These are phyloP conservation scores for Astrephomene gubernaculifera DNA, from an alignment of 139 green algal genomes.

Conservation along the genomic window DNA sequence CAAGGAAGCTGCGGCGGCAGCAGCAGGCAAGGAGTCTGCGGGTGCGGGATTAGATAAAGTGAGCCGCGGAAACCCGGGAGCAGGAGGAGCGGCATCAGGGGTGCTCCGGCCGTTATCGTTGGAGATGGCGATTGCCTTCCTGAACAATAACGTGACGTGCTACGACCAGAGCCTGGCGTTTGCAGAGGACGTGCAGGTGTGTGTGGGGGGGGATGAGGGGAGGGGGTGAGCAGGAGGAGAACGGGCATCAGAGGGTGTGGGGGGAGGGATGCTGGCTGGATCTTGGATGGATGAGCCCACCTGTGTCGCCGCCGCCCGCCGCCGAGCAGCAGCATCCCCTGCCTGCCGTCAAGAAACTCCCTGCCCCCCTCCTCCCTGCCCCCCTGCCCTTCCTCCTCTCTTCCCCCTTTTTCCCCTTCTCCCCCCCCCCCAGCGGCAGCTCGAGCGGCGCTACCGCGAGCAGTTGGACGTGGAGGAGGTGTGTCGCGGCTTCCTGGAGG, in stretches of 20 bases:
- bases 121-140: conserved; percentile 77
- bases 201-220: conserved; percentile 32
- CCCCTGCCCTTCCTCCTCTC: not conserved
- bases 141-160: conserved; percentile 90
- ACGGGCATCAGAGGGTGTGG: too few species aligned
- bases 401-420: not conserved
- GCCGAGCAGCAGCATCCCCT: too few species aligned
- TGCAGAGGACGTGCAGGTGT: conserved; percentile 71
- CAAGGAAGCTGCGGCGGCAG: too few species aligned
- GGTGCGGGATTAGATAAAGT: too few species aligned
- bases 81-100: not conserved
- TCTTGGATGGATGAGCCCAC: too few species aligned
- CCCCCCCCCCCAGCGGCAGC: conserved; percentile 45
- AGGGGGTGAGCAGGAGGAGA: not conserved
- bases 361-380: too few species aligned
- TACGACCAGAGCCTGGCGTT: conserved; percentile 85
- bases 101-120: conserved; percentile 52
- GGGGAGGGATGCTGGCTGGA: too few species aligned
- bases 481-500: conserved; percentile 77
- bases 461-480: conserved; percentile 75
- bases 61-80: too few species aligned
- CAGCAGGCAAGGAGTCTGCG: too few species aligned
- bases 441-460: conserved; percentile 47
- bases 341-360: too few species aligned
- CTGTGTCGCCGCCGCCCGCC: too few species aligned